These are phyloP conservation scores for Solanum medicagineum DNA, from an alignment of 257 asterid species.

Conservation along the genomic window DNA sequence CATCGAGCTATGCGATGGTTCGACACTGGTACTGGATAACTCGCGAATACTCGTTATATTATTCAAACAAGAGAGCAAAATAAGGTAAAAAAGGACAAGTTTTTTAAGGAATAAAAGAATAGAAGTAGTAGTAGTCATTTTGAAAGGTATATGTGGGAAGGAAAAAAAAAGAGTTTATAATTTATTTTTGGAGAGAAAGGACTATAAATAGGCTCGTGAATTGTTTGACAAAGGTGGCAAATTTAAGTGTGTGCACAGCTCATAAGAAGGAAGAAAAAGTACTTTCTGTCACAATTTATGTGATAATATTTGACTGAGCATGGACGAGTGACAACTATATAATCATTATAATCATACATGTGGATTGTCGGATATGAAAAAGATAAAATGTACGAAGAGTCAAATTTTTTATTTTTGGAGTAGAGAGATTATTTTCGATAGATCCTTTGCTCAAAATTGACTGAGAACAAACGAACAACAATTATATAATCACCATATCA, in stretches of 20 bases:
- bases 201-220: constrained; percentile 49
- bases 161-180: neutral
- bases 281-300: neutral
- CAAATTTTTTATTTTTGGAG: neutral
- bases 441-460: neutral
- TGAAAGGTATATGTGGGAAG: neutral
- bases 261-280: neutral
- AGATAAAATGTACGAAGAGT: neutral
- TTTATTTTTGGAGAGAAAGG: neutral
- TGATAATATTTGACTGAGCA: neutral
- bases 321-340: neutral
- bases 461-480: no score
- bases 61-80: constrained; percentile 13
- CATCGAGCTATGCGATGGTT: neutral
- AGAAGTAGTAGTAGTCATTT: constrained; percentile 4
- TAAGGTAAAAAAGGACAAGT: constrained; percentile 13
- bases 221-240: neutral
- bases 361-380: accelerated
- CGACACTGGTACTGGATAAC: neutral
- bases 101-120: neutral
- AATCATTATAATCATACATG: neutral
- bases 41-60: constrained; percentile 12
- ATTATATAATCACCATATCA: no score
- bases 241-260: constrained; percentile 13
- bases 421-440: neutral